Conservation (phyloP, 78 protist genomes). For the Dictyostelium brefeldianum region DNA sequence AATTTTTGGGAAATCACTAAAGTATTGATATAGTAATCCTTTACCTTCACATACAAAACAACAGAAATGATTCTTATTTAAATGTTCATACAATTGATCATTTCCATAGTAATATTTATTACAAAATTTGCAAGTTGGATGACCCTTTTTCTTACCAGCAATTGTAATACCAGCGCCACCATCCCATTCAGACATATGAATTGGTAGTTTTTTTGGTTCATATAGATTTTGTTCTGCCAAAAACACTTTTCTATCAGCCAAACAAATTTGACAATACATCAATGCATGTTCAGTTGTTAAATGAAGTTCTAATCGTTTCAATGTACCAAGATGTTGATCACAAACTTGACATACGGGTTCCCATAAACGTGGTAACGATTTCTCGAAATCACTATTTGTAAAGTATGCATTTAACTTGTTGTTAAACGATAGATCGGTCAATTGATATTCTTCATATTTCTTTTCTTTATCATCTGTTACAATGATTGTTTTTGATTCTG, state of each 20-base stretch:
- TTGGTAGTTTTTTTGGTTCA: slow-evolving; percentile 51
- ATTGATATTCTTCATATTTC: slow-evolving; percentile 31
- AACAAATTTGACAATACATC: slow-evolving; percentile 72
- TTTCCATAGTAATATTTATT: slow-evolving; percentile 58
- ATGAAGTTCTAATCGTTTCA: slow-evolving; percentile 53
- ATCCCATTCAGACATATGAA: slow-evolving; percentile 74
- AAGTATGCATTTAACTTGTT: neutral
- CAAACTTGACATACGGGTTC: slow-evolving; percentile 38
- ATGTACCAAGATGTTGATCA: neutral
- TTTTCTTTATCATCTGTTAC: slow-evolving; percentile 40
- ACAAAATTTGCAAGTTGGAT: slow-evolving; percentile 82
- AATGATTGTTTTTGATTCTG: slow-evolving; percentile 34
- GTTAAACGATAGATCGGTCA: neutral
- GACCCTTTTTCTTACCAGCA: slow-evolving; percentile 52
- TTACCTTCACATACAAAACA: slow-evolving; percentile 67
- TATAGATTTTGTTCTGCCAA: slow-evolving; percentile 70
- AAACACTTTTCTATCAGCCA: slow-evolving; percentile 68
- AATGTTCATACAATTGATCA: slow-evolving; percentile 79
- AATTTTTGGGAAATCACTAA: slow-evolving; percentile 53
- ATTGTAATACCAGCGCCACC: slow-evolving; percentile 57
- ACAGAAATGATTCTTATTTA: slow-evolving; percentile 57
- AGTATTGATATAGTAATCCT: slow-evolving; percentile 76
- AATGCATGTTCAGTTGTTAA: slow-evolving; percentile 13
- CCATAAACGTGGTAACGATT: slow-evolving; percentile 50
- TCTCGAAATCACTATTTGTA: slow-evolving; percentile 17